A percentile compares a stretch with the other conserved stretches of the same genome.
Evolutionary conservation across 1,139 yeast species (phyloP).

Genomic region (Zygosaccharomyces sapae): DNA sequence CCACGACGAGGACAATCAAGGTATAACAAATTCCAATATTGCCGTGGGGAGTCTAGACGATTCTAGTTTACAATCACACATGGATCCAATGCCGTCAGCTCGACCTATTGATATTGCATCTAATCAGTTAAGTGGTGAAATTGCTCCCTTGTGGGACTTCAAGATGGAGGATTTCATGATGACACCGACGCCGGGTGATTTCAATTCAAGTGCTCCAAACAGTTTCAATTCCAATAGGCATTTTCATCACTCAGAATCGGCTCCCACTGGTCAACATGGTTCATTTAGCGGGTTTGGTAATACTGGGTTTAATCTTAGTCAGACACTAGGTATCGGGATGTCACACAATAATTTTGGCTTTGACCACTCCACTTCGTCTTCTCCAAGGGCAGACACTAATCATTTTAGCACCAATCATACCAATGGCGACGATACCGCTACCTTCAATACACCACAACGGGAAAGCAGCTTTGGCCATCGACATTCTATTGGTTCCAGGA

Average conservation of each 20-base stretch:
- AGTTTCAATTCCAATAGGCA: conserved; percentile 26
- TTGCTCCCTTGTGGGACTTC: conserved; percentile 38
- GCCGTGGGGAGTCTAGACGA: conserved; percentile 1
- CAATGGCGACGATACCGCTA: neutral
- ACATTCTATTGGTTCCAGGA: conserved; percentile 16
- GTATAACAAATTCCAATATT: neutral
- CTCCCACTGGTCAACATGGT: conserved; percentile 6
- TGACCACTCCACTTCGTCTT: conserved; percentile 3
- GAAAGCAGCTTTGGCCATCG: conserved; percentile 4
- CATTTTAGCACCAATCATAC: no score
- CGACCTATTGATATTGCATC: conserved; percentile 27
- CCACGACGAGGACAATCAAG: neutral
- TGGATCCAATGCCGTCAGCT: conserved; percentile 6
- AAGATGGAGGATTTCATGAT: conserved; percentile 35
- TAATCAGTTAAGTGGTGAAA: conserved; percentile 38
- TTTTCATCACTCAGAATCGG: conserved; percentile 10
- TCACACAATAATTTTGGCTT: neutral
- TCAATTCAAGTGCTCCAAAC: conserved; percentile 38
- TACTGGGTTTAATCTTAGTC: neutral
- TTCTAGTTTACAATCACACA: conserved; percentile 6
- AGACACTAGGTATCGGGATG: neutral
- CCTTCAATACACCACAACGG: neutral
- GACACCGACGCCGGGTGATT: conserved; percentile 37
- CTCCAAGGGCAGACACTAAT: neutral
- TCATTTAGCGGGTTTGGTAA: conserved; percentile 1